Percentiles rank a stretch among this genome's conserved stretches.
These are phyloP conservation scores for Termitomyces sp. DNA, from an alignment of 768 basidiomycete species.

Conservation along the genomic window DNA sequence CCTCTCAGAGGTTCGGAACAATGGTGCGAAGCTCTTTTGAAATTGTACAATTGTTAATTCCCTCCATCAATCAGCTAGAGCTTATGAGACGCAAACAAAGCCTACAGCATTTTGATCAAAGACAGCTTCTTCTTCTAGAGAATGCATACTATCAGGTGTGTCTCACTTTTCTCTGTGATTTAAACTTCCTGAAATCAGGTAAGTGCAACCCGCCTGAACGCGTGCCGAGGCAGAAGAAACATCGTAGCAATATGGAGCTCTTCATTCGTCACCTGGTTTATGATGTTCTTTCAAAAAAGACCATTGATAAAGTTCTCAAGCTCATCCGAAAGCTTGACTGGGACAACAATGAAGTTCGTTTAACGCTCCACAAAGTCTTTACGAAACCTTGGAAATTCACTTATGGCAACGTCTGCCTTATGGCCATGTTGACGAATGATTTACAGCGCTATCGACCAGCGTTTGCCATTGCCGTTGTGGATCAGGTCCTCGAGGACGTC, in stretches of 20 bases:
- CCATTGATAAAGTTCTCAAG: constrained; percentile 93
- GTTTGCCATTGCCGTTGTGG: constrained; percentile 83
- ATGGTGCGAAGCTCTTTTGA: constrained; percentile 52
- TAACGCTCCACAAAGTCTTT: constrained; percentile 79
- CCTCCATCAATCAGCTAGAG: constrained; percentile 49
- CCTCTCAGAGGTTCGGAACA: constrained; percentile 75
- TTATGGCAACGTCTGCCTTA: constrained; percentile 78
- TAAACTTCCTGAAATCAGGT: background rate
- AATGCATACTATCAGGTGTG: constrained; percentile 96
- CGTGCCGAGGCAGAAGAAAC: constrained; percentile 77
- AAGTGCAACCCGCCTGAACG: constrained; percentile 98
- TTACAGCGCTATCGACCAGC: constrained; percentile 89
- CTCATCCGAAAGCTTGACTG: constrained; percentile 92
- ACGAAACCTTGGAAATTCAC: constrained; percentile 99
- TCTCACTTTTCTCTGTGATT: background rate
- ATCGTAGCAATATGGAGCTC: constrained; percentile 80
- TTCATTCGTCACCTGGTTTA: constrained; percentile 95
- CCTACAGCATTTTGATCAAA: constrained; percentile 87
- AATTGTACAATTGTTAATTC: background rate
- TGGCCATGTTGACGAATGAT: constrained; percentile 95
- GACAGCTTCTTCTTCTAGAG: constrained; percentile 84
- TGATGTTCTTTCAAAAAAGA: constrained; percentile 88
- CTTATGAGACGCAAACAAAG: constrained; percentile 93
- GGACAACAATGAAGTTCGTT: constrained; percentile 66
- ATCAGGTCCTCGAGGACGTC: constrained; percentile 92